Evolutionary conservation across 768 basidiomycete genomes (phyloP), one percentile per base, ranked within the genome.

Genomic region (Austroboletus eburneus): DNA sequence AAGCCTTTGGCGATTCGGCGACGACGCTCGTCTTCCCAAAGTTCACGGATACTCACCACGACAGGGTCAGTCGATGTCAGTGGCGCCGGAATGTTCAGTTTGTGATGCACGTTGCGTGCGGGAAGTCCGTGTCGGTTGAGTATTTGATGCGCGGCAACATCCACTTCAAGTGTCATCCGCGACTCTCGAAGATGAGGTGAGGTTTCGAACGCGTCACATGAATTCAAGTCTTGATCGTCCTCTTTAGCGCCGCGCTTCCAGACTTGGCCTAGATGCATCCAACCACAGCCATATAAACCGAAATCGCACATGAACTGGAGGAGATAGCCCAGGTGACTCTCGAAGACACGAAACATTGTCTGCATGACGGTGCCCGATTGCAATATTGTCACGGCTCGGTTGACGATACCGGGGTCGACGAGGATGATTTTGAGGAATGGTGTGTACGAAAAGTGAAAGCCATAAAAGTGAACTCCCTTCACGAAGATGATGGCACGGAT

Each of bases 381-480:
- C 51, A 96, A 66, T 46, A 96, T 80, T 18, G 88, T 80, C 36
- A 80, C 78, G 12, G 84, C 77, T 24, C 89, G 85, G 57, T 72
- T 80, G 54, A 86, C 70, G 54, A 81, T 64, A 2, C 73, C 63
- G 12, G 95, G 94, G 55, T 95, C 81, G 35, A 73, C 72, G 36
- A 92, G 65, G 55, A 81, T 71, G 40, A 99, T 77, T 65, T 97
- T 97, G 65, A 98, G 79, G 70, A 88, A 99, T 8, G 91, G 91
- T 5, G 77, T 74, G 57, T 91, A 87, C 22, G 82, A 79, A 10
- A 85, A 72, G 63, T 91, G 87, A 64, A 93, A 98, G 9, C 96
- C 94, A 66, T 98, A 98, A 67, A 98, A 96, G 59, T 87, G 85
- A 16, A 92, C 71, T n/a, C 92, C 96, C 68, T 98, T 98, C 52